Base-by-base conservation (phyloP, 2,329 filamentous ascomycete species). In the Colletotrichum navitas region DNA sequence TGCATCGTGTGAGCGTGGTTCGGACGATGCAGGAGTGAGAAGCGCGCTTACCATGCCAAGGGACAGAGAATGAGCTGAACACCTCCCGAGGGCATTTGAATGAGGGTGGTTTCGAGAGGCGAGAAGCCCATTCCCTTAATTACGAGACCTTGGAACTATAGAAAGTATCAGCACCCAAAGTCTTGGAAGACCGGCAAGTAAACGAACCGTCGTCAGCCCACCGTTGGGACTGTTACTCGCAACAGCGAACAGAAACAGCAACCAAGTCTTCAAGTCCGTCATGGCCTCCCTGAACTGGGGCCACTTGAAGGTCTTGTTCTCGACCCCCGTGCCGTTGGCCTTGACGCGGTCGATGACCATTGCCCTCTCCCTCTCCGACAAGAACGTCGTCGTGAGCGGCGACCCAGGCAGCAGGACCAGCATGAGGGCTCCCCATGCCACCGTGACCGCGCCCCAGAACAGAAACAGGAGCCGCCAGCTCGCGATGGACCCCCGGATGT, bases 261-360 rank as follows among this genome's bases (percentile, higher is more conserved):
- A 83, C 76, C 89, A 88, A 0, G 83, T 86, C 77, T 88, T 88
- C 14, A 83, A 79, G 58, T 88, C 86, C 0, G 83, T 69, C 4
- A 83, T 75, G 0, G 82, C 79, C 73, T 89, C 85, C 18, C 87
- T 83, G 1, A 92, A 83, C 73, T 95, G 93, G 24, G 87, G 85
- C 81, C 86, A 84, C 73, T 92, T 92, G 80, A 91, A 93, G 73
- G 92, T 86, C 74, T 90, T 90, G 73, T 89, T 92, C 2, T 91
- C 91, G n/a, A 93, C 90, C 0, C 93, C 93, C 72, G 93, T 93
- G 77, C 93, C 89, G 75, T 95, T 95, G 36, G 89, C 85, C 0
- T 92, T 85, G 6, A 95, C 88, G 0, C 93, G 86, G 74, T 93
- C 92, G 26, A 94, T 83, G 0, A 91, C 92, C 52, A 93, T 84